Evolutionary conservation across 164 flowering plant genomes (phyloP).

Genomic region (Umbellularia californica): DNA sequence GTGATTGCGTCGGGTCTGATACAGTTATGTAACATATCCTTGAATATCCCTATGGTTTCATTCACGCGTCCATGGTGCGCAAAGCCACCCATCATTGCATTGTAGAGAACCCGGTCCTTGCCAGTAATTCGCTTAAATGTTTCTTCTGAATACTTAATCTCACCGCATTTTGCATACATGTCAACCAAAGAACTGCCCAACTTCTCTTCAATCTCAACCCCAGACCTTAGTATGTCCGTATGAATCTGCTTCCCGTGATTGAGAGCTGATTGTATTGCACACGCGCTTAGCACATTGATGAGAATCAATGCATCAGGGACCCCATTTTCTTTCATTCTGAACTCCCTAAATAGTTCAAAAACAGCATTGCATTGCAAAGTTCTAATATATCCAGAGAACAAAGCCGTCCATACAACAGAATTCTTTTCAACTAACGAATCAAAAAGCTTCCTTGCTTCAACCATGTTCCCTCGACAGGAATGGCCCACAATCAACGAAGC

Average conservation of each 20-base stretch:
- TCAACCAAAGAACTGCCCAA: slow-evolving; percentile 55
- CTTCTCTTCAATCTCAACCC: slow-evolving; percentile 46
- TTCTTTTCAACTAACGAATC: slow-evolving; percentile 57
- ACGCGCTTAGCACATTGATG: slow-evolving; percentile 45
- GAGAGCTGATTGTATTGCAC: slow-evolving; percentile 57
- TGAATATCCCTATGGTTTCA: slow-evolving; percentile 45
- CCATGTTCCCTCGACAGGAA: slow-evolving; percentile 52
- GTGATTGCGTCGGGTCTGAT: slow-evolving; percentile 58
- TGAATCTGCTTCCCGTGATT: slow-evolving; percentile 74
- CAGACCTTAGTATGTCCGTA: slow-evolving; percentile 42
- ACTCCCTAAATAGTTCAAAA: slow-evolving; percentile 51
- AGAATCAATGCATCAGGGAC: slow-evolving; percentile 48
- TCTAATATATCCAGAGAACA: slow-evolving; percentile 67
- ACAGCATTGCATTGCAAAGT: slow-evolving; percentile 43
- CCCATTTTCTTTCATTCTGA: slow-evolving; percentile 19
- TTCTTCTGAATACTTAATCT: slow-evolving; percentile 47
- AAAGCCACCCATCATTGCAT: slow-evolving; percentile 71
- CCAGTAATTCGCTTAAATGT: slow-evolving; percentile 27
- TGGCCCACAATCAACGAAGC: slow-evolving; percentile 64
- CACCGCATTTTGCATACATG: slow-evolving; percentile 88
- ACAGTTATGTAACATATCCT: slow-evolving; percentile 44
- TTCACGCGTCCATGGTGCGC: slow-evolving; percentile 61
- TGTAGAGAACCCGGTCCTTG: slow-evolving; percentile 54
- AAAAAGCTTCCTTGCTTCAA: slow-evolving; percentile 56
- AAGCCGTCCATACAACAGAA: slow-evolving; percentile 64